Evolutionary conservation across 495 filamentous ascomycete species (phyloP).

Genomic region (Podospora bellae-mahoneyi): DNA sequence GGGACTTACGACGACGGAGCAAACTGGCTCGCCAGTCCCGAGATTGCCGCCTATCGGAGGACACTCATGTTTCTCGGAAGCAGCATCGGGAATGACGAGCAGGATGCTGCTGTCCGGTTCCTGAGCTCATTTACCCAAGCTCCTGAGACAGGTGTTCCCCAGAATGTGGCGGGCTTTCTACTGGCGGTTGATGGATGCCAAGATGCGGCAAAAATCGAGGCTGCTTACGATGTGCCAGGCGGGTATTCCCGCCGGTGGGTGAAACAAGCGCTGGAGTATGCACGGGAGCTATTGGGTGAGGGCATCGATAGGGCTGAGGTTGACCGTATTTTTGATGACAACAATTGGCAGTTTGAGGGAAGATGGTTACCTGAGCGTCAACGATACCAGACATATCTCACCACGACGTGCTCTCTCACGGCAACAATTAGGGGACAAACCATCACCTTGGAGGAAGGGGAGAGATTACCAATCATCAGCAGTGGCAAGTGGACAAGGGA

Average conservation of each 20-base stretch:
- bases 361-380: slow-evolving; percentile 12
- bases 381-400: slow-evolving; percentile 18
- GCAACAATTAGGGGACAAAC: slow-evolving; percentile 3
- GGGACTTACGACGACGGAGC: slow-evolving; percentile 22
- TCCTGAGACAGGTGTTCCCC: slow-evolving; percentile 7
- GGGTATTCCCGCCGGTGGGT: slow-evolving; percentile 17
- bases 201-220: slow-evolving; percentile 8
- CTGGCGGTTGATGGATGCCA: slow-evolving; percentile 18
- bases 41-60: slow-evolving; percentile 3
- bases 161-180: slow-evolving; percentile 17
- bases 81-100: slow-evolving; percentile 18
- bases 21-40: slow-evolving; percentile 9
- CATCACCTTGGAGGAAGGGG: slow-evolving; percentile 11
- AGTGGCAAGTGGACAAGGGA: slow-evolving; percentile 20
- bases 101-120: slow-evolving; percentile 9
- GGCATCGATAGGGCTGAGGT: not conserved
- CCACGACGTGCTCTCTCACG: not conserved
- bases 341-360: slow-evolving; percentile 19
- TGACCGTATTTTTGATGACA: slow-evolving; percentile 6
- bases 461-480: slow-evolving; percentile 11
- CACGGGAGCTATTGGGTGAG: slow-evolving; percentile 4
- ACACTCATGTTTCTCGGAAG: slow-evolving; percentile 18
- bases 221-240: slow-evolving; percentile 14
- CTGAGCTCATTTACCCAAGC: slow-evolving; percentile 8
- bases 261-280: slow-evolving; percentile 12